Percentiles rank a stretch among this genome's conserved stretches.
phyloP scores from a whole-genome alignment of 441 rosid genomes.

The Bruguiera hainesii region DNA sequence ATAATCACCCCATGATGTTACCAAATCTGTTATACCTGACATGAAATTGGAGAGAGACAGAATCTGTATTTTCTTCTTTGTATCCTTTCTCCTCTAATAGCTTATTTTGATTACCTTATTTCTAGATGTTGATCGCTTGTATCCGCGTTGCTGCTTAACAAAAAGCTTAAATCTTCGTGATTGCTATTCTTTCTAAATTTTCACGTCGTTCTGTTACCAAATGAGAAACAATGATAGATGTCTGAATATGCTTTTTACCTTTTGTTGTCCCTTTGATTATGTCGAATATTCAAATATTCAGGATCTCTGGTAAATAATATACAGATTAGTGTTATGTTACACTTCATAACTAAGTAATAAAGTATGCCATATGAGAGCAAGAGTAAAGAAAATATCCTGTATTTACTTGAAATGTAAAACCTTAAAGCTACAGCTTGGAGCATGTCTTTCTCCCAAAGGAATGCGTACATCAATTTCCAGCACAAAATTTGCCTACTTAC shows the following conservation, averaged over 20 bases:
- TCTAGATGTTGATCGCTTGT: slow-evolving; percentile 32
- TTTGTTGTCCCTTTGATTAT: neutral
- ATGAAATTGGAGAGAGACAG: slow-evolving; percentile 37
- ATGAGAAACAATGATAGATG: neutral
- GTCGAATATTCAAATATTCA: neutral
- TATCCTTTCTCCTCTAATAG: slow-evolving; percentile 21
- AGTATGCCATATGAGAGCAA: no score
- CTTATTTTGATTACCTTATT: neutral
- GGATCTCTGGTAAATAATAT: neutral
- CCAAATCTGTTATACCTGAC: slow-evolving; percentile 37
- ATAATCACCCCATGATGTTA: slow-evolving; percentile 31
- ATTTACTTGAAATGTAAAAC: no score
- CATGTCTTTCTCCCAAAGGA: no score
- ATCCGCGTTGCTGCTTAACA: slow-evolving; percentile 31
- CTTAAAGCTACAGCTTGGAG: no score
- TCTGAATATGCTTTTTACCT: neutral
- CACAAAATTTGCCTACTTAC: neutral
- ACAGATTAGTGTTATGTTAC: no score
- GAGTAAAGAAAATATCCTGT: no score
- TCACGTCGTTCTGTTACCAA: neutral
- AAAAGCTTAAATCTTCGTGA: slow-evolving; percentile 32
- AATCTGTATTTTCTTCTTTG: slow-evolving; percentile 15
- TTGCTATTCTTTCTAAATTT: slow-evolving; percentile 20
- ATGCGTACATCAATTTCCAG: no score
- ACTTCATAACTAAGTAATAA: no score